Percentiles rank a stretch among this genome's conserved stretches.
These are phyloP conservation scores for Tricholoma terreum DNA, from an alignment of 768 basidiomycete species.

Conservation along the genomic window DNA sequence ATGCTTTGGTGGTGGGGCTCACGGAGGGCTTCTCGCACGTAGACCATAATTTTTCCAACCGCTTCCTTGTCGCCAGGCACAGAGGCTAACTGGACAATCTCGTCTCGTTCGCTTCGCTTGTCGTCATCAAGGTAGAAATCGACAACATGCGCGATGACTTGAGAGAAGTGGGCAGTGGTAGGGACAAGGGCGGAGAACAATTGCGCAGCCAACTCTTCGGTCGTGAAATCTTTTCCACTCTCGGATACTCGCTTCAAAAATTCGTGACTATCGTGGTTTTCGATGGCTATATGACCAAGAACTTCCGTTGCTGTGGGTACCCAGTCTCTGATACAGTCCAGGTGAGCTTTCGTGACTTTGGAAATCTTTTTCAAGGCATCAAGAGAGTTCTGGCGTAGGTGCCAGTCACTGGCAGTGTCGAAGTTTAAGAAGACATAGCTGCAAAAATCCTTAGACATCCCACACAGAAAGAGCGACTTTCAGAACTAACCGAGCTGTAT, in stretches of 20 bases:
- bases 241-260: conserved; percentile 31
- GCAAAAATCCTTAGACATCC: neutral
- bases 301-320: conserved; percentile 16
- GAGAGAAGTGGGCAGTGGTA: conserved; percentile 53
- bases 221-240: conserved; percentile 17
- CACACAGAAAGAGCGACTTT: neutral
- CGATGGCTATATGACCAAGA: conserved; percentile 14
- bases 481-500: conserved; percentile 45
- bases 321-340: conserved; percentile 23
- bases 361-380: conserved; percentile 28
- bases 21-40: conserved; percentile 48
- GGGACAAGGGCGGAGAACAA: conserved; percentile 55
- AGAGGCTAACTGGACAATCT: conserved; percentile 36
- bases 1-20: conserved; percentile 14
- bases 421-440: conserved; percentile 47
- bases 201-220: conserved; percentile 40
- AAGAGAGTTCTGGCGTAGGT: conserved; percentile 38
- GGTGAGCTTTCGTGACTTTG: conserved; percentile 25
- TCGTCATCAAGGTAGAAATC: conserved; percentile 54
- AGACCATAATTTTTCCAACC: conserved; percentile 33
- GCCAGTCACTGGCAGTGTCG: conserved; percentile 46
- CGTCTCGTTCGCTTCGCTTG: conserved; percentile 31
- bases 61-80: conserved; percentile 21
- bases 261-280: conserved; percentile 22
- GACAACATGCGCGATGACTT: conserved; percentile 53